phyloP scores from a whole-genome alignment of 371 early-diverging fungal species.

The Blastocladiella emersonii region DNA sequence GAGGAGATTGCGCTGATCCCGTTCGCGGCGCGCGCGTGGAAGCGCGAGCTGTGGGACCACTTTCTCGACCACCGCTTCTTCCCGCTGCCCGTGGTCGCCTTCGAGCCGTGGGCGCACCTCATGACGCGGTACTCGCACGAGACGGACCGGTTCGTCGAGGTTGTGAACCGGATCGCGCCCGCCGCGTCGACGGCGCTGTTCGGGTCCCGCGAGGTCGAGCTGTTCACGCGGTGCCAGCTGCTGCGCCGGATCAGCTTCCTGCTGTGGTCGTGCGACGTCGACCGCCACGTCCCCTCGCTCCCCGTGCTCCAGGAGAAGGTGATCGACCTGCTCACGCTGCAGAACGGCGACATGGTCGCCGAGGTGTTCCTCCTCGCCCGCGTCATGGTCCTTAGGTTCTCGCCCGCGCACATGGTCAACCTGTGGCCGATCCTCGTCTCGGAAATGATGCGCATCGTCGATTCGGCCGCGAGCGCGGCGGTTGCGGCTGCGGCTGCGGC shows the following conservation, averaged over 20 bases:
- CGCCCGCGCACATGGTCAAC: conserved; percentile 60
- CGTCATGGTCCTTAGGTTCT: conserved; percentile 61
- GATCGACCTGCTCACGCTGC: conserved; percentile 66
- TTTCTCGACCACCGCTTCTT: conserved; percentile 62
- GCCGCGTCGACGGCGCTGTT: conserved; percentile 58
- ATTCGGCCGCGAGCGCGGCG: neutral
- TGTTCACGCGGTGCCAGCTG: conserved; percentile 44
- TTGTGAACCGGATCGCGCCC: conserved; percentile 51
- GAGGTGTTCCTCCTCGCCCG: conserved; percentile 68
- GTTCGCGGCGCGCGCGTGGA: conserved; percentile 51
- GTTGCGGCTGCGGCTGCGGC: neutral
- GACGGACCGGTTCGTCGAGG: conserved; percentile 56
- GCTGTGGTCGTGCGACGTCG: conserved; percentile 52
- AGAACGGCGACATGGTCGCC: conserved; percentile 49
- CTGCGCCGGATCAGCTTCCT: conserved; percentile 65
- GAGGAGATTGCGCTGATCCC: conserved; percentile 40
- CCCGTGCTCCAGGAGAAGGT: conserved; percentile 78
- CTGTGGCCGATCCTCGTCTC: conserved; percentile 84
- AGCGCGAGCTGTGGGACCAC: conserved; percentile 67
- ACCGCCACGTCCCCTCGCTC: conserved; percentile 65
- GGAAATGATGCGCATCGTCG: conserved; percentile 48
- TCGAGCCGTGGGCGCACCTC: neutral
- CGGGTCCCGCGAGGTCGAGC: conserved; percentile 68
- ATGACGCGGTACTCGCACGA: conserved; percentile 26
- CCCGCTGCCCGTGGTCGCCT: conserved; percentile 27